A percentile compares a stretch with the other conserved stretches of the same genome.
Conservation (phyloP, 768 basidiomycete genomes). For the Hysterangium stoloniferum region DNA sequence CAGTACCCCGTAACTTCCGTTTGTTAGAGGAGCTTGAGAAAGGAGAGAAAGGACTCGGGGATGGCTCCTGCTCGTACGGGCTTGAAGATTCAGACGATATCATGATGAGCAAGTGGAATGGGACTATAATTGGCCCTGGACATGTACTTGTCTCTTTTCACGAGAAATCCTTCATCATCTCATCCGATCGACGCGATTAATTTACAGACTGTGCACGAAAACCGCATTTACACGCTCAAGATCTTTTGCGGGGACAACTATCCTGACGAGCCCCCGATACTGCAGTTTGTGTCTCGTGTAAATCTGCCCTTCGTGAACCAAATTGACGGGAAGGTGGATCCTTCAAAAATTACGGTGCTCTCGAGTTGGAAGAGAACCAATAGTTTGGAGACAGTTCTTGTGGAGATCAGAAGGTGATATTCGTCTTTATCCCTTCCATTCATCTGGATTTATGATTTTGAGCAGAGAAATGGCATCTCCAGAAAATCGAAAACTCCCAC, state of each 20-base stretch:
- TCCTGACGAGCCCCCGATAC: slow-evolving; percentile 68
- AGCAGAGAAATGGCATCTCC: slow-evolving; percentile 90
- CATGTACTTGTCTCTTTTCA: slow-evolving; percentile 53
- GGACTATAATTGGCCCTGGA: slow-evolving; percentile 97
- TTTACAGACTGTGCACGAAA: slow-evolving; percentile 89
- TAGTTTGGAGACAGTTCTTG: slow-evolving; percentile 83
- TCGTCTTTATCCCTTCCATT: not conserved
- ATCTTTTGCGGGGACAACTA: slow-evolving; percentile 75
- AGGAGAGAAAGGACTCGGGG: slow-evolving; percentile 98
- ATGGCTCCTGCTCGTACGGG: slow-evolving; percentile 96
- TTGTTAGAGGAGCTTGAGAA: slow-evolving; percentile 98
- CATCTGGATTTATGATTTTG: not conserved
- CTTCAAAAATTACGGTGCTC: slow-evolving; percentile 61
- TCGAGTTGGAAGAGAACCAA: slow-evolving; percentile 64
- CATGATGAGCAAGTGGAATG: slow-evolving; percentile 97
- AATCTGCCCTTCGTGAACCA: slow-evolving; percentile 89
- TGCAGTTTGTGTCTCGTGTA: slow-evolving; percentile 83
- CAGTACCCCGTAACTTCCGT: slow-evolving; percentile 95
- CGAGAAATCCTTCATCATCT: slow-evolving; percentile 7
- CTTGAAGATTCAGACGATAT: slow-evolving; percentile 94
- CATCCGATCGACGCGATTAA: slow-evolving; percentile 5
- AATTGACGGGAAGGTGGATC: slow-evolving; percentile 71
- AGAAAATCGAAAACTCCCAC: slow-evolving; percentile 87
- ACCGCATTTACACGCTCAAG: slow-evolving; percentile 93
- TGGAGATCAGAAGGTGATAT: slow-evolving; percentile 81